Conservation (phyloP, 2,329 filamentous ascomycete genomes). For the Fusarium sp. region DNA sequence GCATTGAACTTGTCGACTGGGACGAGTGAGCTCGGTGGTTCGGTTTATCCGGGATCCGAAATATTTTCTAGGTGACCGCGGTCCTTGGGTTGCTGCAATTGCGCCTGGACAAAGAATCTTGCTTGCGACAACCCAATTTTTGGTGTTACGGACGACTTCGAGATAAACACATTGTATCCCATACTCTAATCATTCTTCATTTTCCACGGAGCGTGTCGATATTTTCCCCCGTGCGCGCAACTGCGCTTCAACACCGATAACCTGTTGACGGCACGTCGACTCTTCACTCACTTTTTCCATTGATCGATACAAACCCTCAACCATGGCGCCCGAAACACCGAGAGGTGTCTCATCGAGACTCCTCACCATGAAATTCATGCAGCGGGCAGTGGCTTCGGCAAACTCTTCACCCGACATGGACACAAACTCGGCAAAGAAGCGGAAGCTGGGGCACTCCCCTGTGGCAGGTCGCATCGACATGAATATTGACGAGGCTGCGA, state of each 20-base stretch:
- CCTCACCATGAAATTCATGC: constrained; percentile 98
- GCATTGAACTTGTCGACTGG: constrained; percentile 33
- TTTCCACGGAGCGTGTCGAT: neutral
- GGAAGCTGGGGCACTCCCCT: constrained; percentile 59
- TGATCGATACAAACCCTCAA: constrained; percentile 4
- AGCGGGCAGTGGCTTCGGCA: constrained; percentile 78
- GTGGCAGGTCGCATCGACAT: constrained; percentile 53
- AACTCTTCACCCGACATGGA: constrained; percentile 61
- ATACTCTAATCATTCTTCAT: neutral
- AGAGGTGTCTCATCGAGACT: constrained; percentile 87
- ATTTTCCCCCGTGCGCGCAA: neutral
- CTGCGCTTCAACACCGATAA: neutral
- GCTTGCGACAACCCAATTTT: constrained; percentile 16
- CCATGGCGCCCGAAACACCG: constrained; percentile 65
- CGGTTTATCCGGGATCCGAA: constrained; percentile 42
- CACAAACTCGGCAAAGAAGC: constrained; percentile 71
- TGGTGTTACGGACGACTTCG: neutral
- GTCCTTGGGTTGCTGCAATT: constrained; percentile 6
- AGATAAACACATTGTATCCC: neutral
- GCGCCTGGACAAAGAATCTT: constrained; percentile 8
- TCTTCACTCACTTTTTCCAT: neutral
- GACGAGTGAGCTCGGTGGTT: constrained; percentile 23
- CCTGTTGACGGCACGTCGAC: neutral
- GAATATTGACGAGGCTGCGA: constrained; percentile 67
- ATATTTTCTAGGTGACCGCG: constrained; percentile 30